These are phyloP conservation scores for Marchantia polymorpha DNA, from an alignment of 225 moss, liverwort and hornwort genomes.

Conservation along the genomic window DNA sequence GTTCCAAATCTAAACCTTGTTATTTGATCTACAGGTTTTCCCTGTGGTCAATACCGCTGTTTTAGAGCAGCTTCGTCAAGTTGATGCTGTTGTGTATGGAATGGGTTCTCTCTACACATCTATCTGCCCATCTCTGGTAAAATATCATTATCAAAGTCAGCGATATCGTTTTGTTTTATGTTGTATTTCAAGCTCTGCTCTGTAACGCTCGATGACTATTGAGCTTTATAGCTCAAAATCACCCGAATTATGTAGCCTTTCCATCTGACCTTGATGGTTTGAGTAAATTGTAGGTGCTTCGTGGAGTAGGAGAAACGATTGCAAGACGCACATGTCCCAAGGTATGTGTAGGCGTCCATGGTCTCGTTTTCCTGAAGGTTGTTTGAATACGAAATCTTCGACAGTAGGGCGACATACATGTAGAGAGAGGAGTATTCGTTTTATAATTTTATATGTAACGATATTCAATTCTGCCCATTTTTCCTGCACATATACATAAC, in stretches of 20 bases:
- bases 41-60: slow-evolving; percentile 85
- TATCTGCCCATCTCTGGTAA: slow-evolving; percentile 96
- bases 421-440: too few species aligned
- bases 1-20: neutral
- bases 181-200: too few species aligned
- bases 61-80: slow-evolving; percentile 81
- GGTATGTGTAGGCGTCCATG: slow-evolving; percentile 34
- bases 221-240: too few species aligned
- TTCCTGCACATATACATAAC: too few species aligned
- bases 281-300: slow-evolving; percentile 54
- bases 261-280: too few species aligned
- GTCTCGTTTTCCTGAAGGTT: too few species aligned
- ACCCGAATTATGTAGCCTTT: too few species aligned
- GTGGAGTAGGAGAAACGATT: slow-evolving; percentile 92
- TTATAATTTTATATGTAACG: too few species aligned
- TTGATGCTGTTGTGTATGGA: slow-evolving; percentile 91
- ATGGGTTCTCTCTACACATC: slow-evolving; percentile 98
- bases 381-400: too few species aligned
- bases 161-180: neutral
- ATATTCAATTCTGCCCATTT: too few species aligned
- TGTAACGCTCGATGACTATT: too few species aligned
- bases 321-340: slow-evolving; percentile 79
- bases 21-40: slow-evolving; percentile 61
- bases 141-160: neutral
- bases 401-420: too few species aligned